Evolutionary conservation across 441 rosid genomes (phyloP), one percentile per base, ranked within the genome.

Genomic region (Hura crepitans): DNA sequence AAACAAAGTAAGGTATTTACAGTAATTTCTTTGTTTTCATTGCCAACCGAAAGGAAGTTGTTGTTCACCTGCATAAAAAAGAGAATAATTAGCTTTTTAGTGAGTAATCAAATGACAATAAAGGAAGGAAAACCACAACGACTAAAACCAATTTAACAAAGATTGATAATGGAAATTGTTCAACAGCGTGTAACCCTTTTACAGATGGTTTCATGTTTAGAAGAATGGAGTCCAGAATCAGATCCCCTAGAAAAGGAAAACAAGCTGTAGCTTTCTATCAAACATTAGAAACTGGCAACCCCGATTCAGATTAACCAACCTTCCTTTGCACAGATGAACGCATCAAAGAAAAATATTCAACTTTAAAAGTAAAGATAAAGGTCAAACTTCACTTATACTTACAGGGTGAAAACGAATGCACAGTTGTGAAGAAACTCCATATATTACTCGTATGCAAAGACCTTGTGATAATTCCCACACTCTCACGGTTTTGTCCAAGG

Each of bases 401-500:
- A 90, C 97, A 81, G 97, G 97, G 75, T 94, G 96, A 78, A 94
- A 92, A 69, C 96, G 92, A 68, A 94, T 92, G 78, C 97, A 94
- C 72, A 84, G 72, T 83, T 94, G 99, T 62, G 89, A 73, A 42
- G 97, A 87, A 60, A 86, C 81, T 75, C 97, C 97, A 85, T 94
- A 94, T 77, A 90, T 85, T 61, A 94, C 97, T 84, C 99, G 86
- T 57, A 94, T 86, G 85, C 99, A 94, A 81, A 85, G 84, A 42
- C 96, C 99, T 84, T 83, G 83, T 59, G 90, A 82, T 79, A 94
- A 80, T 80, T 90, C 97, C 99, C 99, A 94, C 42, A 92, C 97
- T 83, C 97, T 85, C 73, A 94, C 93, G 74, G 99, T 94, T 86
- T 94, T 94, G 80, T 94, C 99, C 84, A 82, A 65, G 35, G 97